Evolutionary conservation across 306 rosid genomes (phyloP), one percentile per base, ranked within the genome.

Genomic region (Pyrus bretschneideri): DNA sequence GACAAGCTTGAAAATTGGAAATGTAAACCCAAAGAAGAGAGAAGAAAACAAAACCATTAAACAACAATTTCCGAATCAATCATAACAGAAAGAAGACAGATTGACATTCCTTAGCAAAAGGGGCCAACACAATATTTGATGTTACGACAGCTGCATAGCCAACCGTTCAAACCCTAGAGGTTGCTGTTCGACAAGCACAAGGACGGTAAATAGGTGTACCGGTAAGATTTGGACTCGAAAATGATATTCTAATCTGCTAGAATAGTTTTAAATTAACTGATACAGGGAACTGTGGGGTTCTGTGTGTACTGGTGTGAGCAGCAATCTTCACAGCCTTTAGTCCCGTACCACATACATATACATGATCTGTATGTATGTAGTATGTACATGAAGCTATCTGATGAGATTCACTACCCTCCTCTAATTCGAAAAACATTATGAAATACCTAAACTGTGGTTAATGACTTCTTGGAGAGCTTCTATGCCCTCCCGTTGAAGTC

Each of bases 321-420:
- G 70, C 81, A 74, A 61, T 81, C 67, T 69, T 58, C 81, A 76
- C 74, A 81, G 80, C 15, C 76, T 67, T 73, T 27, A 66, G 52
- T 64, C 73, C 79, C 44, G 80, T 72, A 64, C 73, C 70, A 78
- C 73, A 52, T 67, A 75, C 73, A 67, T 78, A 81, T 74, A 79
- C 49, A 78, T 55, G 58, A n/a, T 22, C 23, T 22, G 27, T 58
- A 21, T 64, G 67, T 23, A 22, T 74, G 76, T 27, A 75, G 69
- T 78, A 78, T 87, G 86, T 80, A 91, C 88, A 88, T 67, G 76
- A 88, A 79, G 84, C 83, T 84, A 80, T 75, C 79, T 71, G 82
- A 58, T 71, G 82, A 58, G 80, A 85, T 82, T 76, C 76, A 78
- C 77, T 71, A 76, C 82, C 75, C 85, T 83, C 64, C 74, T 23